Base-by-base conservation (phyloP, 75 land plant genomes). In the Sequoiadendron giganteum region DNA sequence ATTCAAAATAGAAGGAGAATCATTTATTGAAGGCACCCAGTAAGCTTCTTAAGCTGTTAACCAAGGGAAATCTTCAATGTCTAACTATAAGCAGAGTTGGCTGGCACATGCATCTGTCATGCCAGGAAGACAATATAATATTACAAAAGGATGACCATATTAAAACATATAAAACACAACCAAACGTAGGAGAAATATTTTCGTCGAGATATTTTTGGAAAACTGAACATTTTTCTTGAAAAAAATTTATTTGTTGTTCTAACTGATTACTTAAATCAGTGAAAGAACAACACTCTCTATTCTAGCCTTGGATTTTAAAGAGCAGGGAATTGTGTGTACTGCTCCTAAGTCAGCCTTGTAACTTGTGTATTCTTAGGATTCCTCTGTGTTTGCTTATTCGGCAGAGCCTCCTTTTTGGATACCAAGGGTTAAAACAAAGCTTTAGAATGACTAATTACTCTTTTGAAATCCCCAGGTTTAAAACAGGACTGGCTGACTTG, bases 401-500 rank as follows among this genome's bases (percentile, higher is more conserved):
- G 38, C 77, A 34, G 77, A 75, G 77, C 14, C 38, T 75, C 39
- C 34, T 9, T 34, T 75, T 34, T 75, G 5, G 38, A 81, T 43
- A 7, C 48, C 45, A 15, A 43, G 10, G 83, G 45, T 43, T 40
- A 10, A 38, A 28, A 30, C 25, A 82, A 47, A 45, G 30, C 52
- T 82, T 82, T n/a, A 28, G 52, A 47, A 82, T 47, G 48, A n/a
- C 84, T 82, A 28, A 82, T 13, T 13, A 28, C 10, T 4, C 47
- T 47, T 82, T n/a, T 82, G 28, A 54, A 16, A 68, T 52, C 16
- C 89, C 81, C 90, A 95, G 97, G 89, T 95, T 95, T 90, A 95
- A 94, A 52, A 93, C 82, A 48, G 90, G 97, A 72, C 86, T 95
- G 40, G 87, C 88, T 3, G 93, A 93, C 42, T 91, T 95, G 28